Percentiles rank a stretch among this genome's conserved stretches.
Evolutionary conservation across 495 filamentous ascomycete species (phyloP).

Genomic region (Baudoinia panamericana): DNA sequence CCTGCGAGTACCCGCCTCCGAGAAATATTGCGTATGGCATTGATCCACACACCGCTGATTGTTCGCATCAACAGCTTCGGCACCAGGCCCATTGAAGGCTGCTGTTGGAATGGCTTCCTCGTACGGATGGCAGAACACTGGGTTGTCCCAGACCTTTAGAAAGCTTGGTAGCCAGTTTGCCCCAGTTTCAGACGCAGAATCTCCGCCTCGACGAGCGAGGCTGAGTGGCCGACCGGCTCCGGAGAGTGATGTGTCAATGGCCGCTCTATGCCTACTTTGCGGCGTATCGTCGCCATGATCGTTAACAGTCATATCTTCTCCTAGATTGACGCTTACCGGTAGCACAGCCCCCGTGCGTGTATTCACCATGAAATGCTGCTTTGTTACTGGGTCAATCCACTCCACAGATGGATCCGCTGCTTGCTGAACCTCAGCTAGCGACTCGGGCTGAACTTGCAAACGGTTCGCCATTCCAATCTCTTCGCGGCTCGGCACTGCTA

Average conservation of each 20-base stretch:
- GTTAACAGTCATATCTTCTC: not conserved
- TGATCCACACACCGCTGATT: conserved; percentile 21
- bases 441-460: not conserved
- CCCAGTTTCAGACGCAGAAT: conserved; percentile 11
- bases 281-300: not conserved
- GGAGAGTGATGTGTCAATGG: conserved; percentile 10
- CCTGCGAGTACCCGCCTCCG: conserved; percentile 20
- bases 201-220: not conserved
- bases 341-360: conserved; percentile 18
- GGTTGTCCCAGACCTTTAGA: conserved; percentile 46
- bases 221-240: conserved; percentile 3
- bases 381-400: conserved; percentile 21
- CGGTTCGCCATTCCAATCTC: not conserved
- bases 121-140: conserved; percentile 39
- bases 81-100: conserved; percentile 19
- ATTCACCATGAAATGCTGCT: conserved; percentile 17
- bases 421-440: too few relatives aligned
- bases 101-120: conserved; percentile 38
- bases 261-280: not conserved
- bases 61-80: conserved; percentile 10
- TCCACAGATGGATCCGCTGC: conserved; percentile 5
- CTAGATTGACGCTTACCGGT: not conserved
- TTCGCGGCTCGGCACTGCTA: not conserved
- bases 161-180: conserved; percentile 30
- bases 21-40: conserved; percentile 23